phyloP scores from a whole-genome alignment of 2,329 filamentous ascomycete species.

The Decorospora gaudefroyi region DNA sequence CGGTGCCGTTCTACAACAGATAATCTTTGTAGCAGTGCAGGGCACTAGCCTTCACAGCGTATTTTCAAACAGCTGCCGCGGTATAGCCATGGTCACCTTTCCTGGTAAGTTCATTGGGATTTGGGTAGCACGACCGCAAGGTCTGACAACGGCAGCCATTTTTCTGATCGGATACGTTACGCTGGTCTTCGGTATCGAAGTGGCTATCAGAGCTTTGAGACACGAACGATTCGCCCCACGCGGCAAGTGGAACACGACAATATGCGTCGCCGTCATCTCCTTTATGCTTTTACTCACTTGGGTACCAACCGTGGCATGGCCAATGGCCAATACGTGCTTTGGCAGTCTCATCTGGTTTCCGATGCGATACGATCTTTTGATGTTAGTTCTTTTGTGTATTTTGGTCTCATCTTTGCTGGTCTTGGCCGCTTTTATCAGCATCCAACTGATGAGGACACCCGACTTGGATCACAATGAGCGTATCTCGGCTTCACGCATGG shows the following conservation, averaged over 20 bases:
- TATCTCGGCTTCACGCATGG: constrained; percentile 68
- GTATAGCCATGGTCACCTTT: constrained; percentile 46
- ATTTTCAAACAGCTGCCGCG: constrained; percentile 44
- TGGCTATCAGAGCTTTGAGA: constrained; percentile 60
- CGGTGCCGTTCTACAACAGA: constrained; percentile 46
- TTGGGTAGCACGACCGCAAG: background rate
- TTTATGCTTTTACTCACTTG: constrained; percentile 61
- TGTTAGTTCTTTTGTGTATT: constrained; percentile 59
- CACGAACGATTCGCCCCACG: constrained; percentile 62
- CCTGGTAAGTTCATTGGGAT: constrained; percentile 40
- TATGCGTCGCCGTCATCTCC: constrained; percentile 60
- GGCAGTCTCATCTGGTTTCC: constrained; percentile 71
- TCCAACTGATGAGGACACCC: constrained; percentile 60
- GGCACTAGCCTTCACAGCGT: constrained; percentile 45
- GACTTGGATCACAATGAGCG: constrained; percentile 64
- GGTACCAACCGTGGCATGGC: constrained; percentile 61
- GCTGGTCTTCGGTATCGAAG: constrained; percentile 67
- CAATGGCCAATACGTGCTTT: constrained; percentile 65
- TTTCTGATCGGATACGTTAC: constrained; percentile 70
- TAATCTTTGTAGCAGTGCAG: constrained; percentile 48
- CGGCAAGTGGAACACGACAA: constrained; percentile 63
- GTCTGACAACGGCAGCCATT: constrained; percentile 56
- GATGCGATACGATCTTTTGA: constrained; percentile 62
- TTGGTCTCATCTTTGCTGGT: constrained; percentile 58
- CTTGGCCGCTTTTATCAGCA: constrained; percentile 60